These are phyloP conservation scores for Eragrostis tef DNA, from an alignment of 202 grass and related monocot genomes.

Conservation along the genomic window DNA sequence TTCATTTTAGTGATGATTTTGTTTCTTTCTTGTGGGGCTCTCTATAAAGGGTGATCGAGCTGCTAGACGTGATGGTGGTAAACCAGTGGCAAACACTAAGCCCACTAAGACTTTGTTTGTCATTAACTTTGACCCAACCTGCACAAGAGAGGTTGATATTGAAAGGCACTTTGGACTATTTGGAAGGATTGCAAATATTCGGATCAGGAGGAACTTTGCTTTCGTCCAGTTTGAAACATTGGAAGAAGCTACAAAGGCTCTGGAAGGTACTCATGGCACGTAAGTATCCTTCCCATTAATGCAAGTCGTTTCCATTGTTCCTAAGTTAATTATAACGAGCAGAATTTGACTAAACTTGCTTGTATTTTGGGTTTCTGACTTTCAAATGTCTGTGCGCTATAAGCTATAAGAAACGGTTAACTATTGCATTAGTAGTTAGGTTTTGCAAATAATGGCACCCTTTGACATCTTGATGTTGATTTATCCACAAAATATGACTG, in stretches of 20 bases:
- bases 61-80: constrained; percentile 64
- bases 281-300: constrained; percentile 54
- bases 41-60: constrained; percentile 75
- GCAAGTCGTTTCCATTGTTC: constrained; percentile 29
- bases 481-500: background rate
- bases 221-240: constrained; percentile 95
- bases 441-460: background rate
- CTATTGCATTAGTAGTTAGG: background rate
- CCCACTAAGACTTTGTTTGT: constrained; percentile 88
- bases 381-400: constrained; percentile 6
- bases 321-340: background rate
- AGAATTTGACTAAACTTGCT: background rate
- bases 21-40: constrained; percentile 30
- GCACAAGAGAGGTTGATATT: constrained; percentile 73
- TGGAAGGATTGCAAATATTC: constrained; percentile 82
- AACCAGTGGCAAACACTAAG: constrained; percentile 67
- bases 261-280: constrained; percentile 81
- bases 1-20: constrained; percentile 13
- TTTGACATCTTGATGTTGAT: background rate
- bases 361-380: background rate
- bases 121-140: constrained; percentile 95
- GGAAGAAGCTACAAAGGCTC: constrained; percentile 84
- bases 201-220: constrained; percentile 93
- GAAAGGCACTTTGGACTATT: constrained; percentile 87
- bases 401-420: background rate